phyloP scores from a whole-genome alignment of 1,284 basidiomycete genomes.

The Ustilago tritici region DNA sequence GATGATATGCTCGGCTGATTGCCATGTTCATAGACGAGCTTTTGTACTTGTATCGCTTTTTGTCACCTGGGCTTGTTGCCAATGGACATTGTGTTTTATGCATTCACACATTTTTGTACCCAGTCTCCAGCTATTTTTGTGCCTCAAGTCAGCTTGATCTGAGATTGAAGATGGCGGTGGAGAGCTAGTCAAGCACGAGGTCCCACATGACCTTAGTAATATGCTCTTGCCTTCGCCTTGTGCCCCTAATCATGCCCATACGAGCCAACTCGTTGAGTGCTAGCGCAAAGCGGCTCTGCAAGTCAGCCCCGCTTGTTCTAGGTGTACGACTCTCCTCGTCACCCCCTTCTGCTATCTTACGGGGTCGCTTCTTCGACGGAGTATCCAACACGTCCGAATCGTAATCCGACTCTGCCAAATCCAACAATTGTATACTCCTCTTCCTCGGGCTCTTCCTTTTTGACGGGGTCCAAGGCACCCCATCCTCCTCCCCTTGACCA shows the following conservation, averaged over 20 bases:
- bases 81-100: not conserved
- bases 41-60: conserved; percentile 1
- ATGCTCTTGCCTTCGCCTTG: conserved; percentile 61
- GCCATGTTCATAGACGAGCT: not conserved
- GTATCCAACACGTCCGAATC: conserved; percentile 27
- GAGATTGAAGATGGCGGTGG: not conserved
- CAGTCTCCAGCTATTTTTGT: not conserved
- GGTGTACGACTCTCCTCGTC: not conserved
- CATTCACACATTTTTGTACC: not conserved
- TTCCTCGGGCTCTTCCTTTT: conserved; percentile 11
- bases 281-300: conserved; percentile 61
- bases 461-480: conserved; percentile 16
- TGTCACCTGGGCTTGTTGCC: not conserved
- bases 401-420: conserved; percentile 14
- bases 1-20: conserved; percentile 50
- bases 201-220: conserved; percentile 64
- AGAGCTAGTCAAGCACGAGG: conserved; percentile 44
- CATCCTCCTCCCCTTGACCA: not conserved
- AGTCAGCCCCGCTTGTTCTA: conserved; percentile 14
- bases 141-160: not conserved
- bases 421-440: conserved; percentile 1
- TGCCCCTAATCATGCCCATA: conserved; percentile 62
- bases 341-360: not conserved
- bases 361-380: conserved; percentile 14
- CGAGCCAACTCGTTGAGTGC: conserved; percentile 62